Evolutionary conservation across 2,329 filamentous ascomycete species (phyloP).

Genomic region (Xylaria polymorpha): DNA sequence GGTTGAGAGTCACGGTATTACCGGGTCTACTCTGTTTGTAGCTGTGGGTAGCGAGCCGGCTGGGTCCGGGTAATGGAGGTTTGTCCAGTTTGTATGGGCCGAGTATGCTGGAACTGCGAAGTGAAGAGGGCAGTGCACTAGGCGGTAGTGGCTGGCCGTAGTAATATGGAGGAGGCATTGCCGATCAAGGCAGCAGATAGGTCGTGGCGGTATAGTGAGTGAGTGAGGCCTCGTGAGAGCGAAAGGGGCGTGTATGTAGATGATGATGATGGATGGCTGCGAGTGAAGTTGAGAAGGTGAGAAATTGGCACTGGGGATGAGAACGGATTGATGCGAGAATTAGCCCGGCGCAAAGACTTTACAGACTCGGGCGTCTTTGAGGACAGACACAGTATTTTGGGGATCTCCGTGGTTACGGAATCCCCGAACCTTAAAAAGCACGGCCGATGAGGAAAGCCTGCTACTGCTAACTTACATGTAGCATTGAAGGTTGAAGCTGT

Average conservation of each 20-base stretch:
- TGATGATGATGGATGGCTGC: not conserved
- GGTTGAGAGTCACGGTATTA: no score
- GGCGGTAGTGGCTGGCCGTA: no score
- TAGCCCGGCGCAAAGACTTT: not conserved
- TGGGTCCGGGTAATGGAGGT: not conserved
- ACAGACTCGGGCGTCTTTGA: not conserved
- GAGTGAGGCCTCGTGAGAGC: not conserved
- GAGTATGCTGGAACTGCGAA: no score
- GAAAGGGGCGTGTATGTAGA: not conserved
- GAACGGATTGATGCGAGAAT: not conserved
- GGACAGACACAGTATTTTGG: not conserved
- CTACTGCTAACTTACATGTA: not conserved
- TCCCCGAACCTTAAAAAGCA: not conserved
- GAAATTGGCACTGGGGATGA: no score
- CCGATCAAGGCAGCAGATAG: not conserved
- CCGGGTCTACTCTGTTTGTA: not conserved
- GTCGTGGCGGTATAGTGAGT: not conserved
- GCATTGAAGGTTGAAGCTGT: no score
- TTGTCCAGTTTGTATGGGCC: no score
- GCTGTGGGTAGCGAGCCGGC: not conserved
- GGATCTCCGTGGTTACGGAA: not conserved
- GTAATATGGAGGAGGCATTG: not conserved
- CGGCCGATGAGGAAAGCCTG: not conserved
- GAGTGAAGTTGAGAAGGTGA: no score
- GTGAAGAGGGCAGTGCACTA: no score